A percentile compares a stretch with the other conserved stretches of the same genome.
Evolutionary conservation across 2,329 filamentous ascomycete species (phyloP).

Genomic region (Fusarium scirpi): DNA sequence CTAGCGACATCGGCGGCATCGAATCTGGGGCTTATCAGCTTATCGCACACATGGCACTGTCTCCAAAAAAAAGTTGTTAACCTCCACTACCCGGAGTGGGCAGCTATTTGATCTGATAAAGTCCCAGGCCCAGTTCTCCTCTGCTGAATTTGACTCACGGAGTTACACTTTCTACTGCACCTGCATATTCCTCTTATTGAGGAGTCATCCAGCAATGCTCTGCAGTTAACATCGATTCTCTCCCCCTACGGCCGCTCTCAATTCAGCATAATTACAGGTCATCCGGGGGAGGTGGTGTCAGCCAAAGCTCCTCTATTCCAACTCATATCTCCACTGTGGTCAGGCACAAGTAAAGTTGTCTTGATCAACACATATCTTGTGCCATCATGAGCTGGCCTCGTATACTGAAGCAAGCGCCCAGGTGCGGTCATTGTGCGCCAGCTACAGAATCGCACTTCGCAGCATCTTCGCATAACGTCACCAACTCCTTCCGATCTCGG

Average conservation of each 20-base stretch:
- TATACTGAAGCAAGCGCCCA: constrained; percentile 55
- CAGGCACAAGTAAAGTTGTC: constrained; percentile 4
- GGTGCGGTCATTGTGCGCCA: constrained; percentile 42
- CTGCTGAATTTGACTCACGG: constrained; percentile 36
- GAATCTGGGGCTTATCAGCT: constrained; percentile 44
- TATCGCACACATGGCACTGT: constrained; percentile 36
- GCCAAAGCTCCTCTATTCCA: constrained; percentile 19
- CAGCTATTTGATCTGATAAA: constrained; percentile 28
- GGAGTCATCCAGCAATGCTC: constrained; percentile 34
- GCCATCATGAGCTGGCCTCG: constrained; percentile 56
- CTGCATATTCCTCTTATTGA: not conserved
- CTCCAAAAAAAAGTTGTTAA: constrained; percentile 21
- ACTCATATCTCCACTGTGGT: constrained; percentile 6
- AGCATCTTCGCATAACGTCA: not conserved
- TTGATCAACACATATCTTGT: not conserved
- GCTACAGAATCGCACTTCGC: constrained; percentile 12
- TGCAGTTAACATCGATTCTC: constrained; percentile 36
- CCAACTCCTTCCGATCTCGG: constrained; percentile 21
- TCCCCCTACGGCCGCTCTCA: constrained; percentile 38
- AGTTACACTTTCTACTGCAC: not conserved
- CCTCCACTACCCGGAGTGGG: constrained; percentile 29
- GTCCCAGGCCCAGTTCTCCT: constrained; percentile 7
- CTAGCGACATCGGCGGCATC: constrained; percentile 44
- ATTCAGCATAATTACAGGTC: constrained; percentile 30
- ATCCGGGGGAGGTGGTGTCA: constrained; percentile 35